Percentiles rank a stretch among this genome's conserved stretches.
These are phyloP conservation scores for Fusarium nematophilum DNA, from an alignment of 2,329 filamentous ascomycete species.

Conservation along the genomic window DNA sequence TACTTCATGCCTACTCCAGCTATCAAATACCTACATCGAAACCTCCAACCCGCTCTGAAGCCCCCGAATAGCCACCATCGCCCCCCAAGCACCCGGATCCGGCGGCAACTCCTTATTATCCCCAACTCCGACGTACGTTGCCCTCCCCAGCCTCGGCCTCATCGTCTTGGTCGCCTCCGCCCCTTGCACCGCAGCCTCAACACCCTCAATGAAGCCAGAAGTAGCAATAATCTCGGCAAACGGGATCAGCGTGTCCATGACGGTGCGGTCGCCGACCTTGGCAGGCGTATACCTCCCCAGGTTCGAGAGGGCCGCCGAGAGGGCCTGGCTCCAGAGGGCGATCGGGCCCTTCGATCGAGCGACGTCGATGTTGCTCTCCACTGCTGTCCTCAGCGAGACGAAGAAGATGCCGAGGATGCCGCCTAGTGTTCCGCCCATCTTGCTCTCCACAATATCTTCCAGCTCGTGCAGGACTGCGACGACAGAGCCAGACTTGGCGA, in stretches of 20 bases:
- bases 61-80: conserved; percentile 63
- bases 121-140: conserved; percentile 73
- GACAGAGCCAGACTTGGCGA: conserved; percentile 57
- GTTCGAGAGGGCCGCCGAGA: conserved; percentile 57
- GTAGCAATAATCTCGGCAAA: conserved; percentile 61
- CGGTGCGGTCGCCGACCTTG: conserved; percentile 65
- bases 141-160: conserved; percentile 73
- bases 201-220: conserved; percentile 65
- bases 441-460: conserved; percentile 66
- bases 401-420: conserved; percentile 67
- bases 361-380: conserved; percentile 52
- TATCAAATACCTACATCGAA: neutral
- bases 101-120: conserved; percentile 66
- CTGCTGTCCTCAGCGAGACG: conserved; percentile 57
- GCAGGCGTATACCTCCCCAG: conserved; percentile 66
- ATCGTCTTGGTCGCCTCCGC: conserved; percentile 73
- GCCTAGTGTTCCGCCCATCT: conserved; percentile 65
- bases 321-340: conserved; percentile 57
- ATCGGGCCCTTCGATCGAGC: conserved; percentile 47
- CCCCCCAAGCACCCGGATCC: conserved; percentile 78
- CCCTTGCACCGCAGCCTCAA: conserved; percentile 68
- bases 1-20: too few species aligned
- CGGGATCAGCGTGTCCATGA: conserved; percentile 68
- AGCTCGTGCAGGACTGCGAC: conserved; percentile 60
- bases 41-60: conserved; percentile 15